Conservation (phyloP, 2,329 filamentous ascomycete species). For the Colletotrichum zoysiae region DNA sequence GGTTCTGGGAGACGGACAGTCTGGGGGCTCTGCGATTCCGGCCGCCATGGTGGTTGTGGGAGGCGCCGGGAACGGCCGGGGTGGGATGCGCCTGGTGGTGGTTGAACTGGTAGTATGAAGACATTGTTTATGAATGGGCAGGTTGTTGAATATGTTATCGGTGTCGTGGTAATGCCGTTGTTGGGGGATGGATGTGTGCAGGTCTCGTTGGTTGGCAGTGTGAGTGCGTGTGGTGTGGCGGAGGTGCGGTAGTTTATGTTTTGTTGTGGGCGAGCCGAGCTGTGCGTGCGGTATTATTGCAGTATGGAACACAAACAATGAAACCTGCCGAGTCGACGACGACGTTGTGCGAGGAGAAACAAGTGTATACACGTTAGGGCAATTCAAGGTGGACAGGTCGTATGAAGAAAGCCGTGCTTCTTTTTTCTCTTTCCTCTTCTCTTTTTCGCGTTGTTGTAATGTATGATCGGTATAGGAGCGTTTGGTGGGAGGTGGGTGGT, state of each 20-base stretch:
- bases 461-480: slow-evolving; percentile 5
- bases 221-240: slow-evolving; percentile 29
- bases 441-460: not conserved
- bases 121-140: slow-evolving; percentile 61
- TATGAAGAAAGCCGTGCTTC: slow-evolving; percentile 21
- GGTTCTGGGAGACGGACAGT: slow-evolving; percentile 83
- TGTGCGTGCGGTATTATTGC: slow-evolving; percentile 41
- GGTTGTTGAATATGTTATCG: not conserved
- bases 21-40: slow-evolving; percentile 88
- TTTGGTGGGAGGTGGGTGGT: slow-evolving; percentile 12
- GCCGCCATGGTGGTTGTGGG: slow-evolving; percentile 85
- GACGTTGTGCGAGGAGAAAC: slow-evolving; percentile 30
- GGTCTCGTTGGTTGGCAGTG: slow-evolving; percentile 31
- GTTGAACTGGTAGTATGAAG: slow-evolving; percentile 74
- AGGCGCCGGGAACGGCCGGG: slow-evolving; percentile 65
- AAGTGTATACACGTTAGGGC: slow-evolving; percentile 10
- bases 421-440: slow-evolving; percentile 1
- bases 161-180: slow-evolving; percentile 25
- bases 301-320: slow-evolving; percentile 40
- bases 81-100: slow-evolving; percentile 70
- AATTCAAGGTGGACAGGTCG: slow-evolving; percentile 5
- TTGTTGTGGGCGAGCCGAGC: slow-evolving; percentile 39
- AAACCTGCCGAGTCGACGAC: slow-evolving; percentile 39
- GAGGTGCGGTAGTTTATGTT: slow-evolving; percentile 26
- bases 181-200: slow-evolving; percentile 10